A percentile compares a stretch with the other conserved stretches of the same genome.
phyloP scores from a whole-genome alignment of 306 rosid species.

The Malus asiatica region DNA sequence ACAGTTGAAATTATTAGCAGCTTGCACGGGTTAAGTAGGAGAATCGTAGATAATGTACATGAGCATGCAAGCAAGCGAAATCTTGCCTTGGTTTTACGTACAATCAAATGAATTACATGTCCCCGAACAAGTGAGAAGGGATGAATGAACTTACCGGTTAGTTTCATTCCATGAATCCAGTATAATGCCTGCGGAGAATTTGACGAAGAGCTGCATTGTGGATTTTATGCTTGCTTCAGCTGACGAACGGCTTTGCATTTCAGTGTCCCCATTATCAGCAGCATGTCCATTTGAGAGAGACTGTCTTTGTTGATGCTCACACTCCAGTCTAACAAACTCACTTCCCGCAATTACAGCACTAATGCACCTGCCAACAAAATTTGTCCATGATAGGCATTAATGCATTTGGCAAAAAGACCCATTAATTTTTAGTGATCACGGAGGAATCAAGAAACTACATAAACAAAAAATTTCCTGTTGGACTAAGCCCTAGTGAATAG shows the following conservation, averaged over 20 bases:
- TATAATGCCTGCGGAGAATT: slow-evolving; percentile 68
- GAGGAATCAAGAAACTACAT: slow-evolving; percentile 5
- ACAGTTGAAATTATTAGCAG: slow-evolving; percentile 6
- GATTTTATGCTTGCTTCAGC: slow-evolving; percentile 86
- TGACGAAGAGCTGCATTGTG: slow-evolving; percentile 81
- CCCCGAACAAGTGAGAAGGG: neutral
- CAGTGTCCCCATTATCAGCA: slow-evolving; percentile 48
- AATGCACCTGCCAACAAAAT: slow-evolving; percentile 63
- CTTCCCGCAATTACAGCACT: slow-evolving; percentile 91
- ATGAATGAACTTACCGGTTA: slow-evolving; percentile 39
- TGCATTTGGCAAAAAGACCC: neutral
- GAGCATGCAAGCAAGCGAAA: neutral
- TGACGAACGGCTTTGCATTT: slow-evolving; percentile 48
- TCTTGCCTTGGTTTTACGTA: neutral
- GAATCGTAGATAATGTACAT: neutral
- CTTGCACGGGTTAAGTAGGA: neutral
- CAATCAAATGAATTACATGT: neutral
- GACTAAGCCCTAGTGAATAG: neutral
- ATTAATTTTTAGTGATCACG: neutral
- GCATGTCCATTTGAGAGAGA: slow-evolving; percentile 65
- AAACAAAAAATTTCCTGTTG: neutral
- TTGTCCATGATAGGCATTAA: slow-evolving; percentile 7
- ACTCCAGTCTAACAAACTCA: slow-evolving; percentile 86
- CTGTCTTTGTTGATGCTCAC: slow-evolving; percentile 61
- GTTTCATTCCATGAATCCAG: slow-evolving; percentile 86